Evolutionary conservation across 257 asterid species (phyloP), one percentile per base, ranked within the genome.

Genomic region (Penstemon eatonii): DNA sequence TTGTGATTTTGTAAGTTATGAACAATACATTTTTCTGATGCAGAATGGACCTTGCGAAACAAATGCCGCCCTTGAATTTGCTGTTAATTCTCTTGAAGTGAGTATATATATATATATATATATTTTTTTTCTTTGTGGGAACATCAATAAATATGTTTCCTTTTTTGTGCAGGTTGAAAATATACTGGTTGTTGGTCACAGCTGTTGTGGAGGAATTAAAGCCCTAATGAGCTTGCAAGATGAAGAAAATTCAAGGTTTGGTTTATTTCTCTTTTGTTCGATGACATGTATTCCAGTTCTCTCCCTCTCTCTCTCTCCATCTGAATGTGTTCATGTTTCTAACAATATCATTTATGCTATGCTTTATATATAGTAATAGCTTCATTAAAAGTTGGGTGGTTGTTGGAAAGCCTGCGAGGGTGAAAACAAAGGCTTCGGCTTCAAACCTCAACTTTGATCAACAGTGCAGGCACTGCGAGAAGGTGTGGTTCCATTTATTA

Each of bases 391-490:
- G 71, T 78, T 94, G 99, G 99, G 98, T 91, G 73, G 58, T 65
- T 10, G 75, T 69, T 4, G 99, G 91, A 56, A 87, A 69, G 47
- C 80, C 87, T 6, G 99, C 99, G 12, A 80, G 78, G 78, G 69
- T 76, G 79, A 85, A 76, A 71, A 87, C 98, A 3, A 82, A 84
- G 76, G 83, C 88, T 65, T 80, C 78, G 78, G 91, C 87, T 73
- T 83, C 99, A 13, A 66, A 86, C 83, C 98, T 89, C 82, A 50
- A 77, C 78, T 80, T 91, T 52, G 98, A 94, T 69, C 95, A 83
- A 77, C 99, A 89, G 80, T 91, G 98, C 88, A 82, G 77, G 76
- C 99, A 91, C 79, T 94, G 98, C 12, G 99, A 94, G 82, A 94
- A 94, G 96, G 99, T 94, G 56, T 37, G 10, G 1, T 42, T 55